Base-by-base conservation (phyloP, 768 basidiomycete species). In the Kwoniella sp. region DNA sequence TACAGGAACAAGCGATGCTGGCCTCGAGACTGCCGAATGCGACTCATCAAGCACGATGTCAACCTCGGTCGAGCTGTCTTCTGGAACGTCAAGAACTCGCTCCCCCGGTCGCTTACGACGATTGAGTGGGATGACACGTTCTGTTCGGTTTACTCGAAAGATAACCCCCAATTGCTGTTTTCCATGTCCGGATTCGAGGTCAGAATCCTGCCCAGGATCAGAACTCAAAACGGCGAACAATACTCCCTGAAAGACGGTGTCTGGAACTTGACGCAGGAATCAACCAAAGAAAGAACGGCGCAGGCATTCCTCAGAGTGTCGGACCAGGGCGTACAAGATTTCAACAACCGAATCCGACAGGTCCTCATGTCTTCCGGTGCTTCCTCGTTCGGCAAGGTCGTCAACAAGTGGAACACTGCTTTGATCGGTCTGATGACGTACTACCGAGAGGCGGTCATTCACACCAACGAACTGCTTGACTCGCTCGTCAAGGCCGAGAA, bases 51-150 rank as follows among this genome's bases (percentile, higher is more conserved):
- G 82, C 96, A 99, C 81, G 96, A 99, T 78, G 96, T 98, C 82
- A 98, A 99, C 81, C 85, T 99, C 51, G 96, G 95, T 23, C 87
- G 96, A 67, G 96, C 96, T 1, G 96, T 97, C 9, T 98, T 96
- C 83, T 99, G 95, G 96, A 98, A 99, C 77, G 92, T 98, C 81
- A 96, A 97, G 83, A 93, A 97, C 81, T 91, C 91, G 72, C 81
- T 99, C 26, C 96, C 96, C 0, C 85, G 96, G 54, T 96, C 95
- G 17, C 83, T 99, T 68, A 98, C 96, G 0, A 97, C 96, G 0
- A 98, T 99, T 76, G 96, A 97, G 75, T 98, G 96, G 96, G 95
- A 98, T 68, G 93, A 97, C 77, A 93, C 94, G 0, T 93, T 94
- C 74, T 92, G 93, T 71, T 94, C 92, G 63, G 95, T 98, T 52